A percentile compares a stretch with the other conserved stretches of the same genome.
phyloP scores from a whole-genome alignment of 2,329 filamentous ascomycete species.

The Penicillium sp. region DNA sequence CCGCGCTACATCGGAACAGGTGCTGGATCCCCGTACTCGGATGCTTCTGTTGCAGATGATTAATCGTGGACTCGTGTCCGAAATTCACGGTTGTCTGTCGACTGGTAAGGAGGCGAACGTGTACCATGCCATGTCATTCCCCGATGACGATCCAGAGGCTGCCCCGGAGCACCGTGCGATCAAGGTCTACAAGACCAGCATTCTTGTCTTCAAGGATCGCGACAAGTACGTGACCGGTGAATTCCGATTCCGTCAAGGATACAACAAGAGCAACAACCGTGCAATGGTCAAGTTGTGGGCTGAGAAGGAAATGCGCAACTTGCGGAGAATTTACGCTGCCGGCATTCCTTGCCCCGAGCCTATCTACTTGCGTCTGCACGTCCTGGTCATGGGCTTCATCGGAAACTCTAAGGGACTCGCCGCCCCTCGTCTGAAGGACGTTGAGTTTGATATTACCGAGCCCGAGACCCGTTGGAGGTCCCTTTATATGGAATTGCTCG shows the following conservation, averaged over 20 bases:
- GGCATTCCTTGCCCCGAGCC: slow-evolving; percentile 92
- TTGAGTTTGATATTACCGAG: slow-evolving; percentile 70
- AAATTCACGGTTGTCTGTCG: slow-evolving; percentile 92
- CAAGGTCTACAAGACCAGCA: slow-evolving; percentile 99
- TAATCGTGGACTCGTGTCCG: slow-evolving; percentile 83
- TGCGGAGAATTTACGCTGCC: slow-evolving; percentile 79
- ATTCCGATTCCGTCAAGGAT: slow-evolving; percentile 85
- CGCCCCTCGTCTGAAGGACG: slow-evolving; percentile 85
- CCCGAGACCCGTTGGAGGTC: slow-evolving; percentile 72
- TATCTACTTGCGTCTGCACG: slow-evolving; percentile 85
- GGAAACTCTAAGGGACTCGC: slow-evolving; percentile 85
- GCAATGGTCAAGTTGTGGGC: slow-evolving; percentile 99
- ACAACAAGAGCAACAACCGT: slow-evolving; percentile 91
- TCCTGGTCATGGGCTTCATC: slow-evolving; percentile 92
- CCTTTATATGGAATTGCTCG: slow-evolving; percentile 81
- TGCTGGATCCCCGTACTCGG: slow-evolving; percentile 88
- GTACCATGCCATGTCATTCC: slow-evolving; percentile 78
- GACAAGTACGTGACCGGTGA: slow-evolving; percentile 96
- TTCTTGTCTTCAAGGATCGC: slow-evolving; percentile 95
- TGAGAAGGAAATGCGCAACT: slow-evolving; percentile 95
- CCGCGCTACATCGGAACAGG: slow-evolving; percentile 90
- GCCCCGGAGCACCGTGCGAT: slow-evolving; percentile 75
- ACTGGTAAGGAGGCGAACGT: slow-evolving; percentile 99
- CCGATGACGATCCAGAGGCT: slow-evolving; percentile 56
- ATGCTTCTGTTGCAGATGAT: slow-evolving; percentile 97